phyloP scores from a whole-genome alignment of 148 eudicot species.

The Fagopyrum esculentum region DNA sequence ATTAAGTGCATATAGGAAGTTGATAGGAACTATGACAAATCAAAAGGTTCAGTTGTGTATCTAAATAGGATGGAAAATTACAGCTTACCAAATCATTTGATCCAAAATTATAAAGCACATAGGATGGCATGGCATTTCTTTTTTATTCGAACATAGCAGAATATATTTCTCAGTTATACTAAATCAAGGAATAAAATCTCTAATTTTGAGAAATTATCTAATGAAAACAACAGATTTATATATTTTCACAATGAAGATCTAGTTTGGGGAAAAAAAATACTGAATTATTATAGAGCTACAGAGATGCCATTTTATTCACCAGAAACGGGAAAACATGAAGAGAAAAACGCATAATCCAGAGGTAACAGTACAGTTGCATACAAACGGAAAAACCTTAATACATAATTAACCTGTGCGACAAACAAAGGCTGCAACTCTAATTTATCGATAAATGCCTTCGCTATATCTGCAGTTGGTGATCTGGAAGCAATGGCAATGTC shows the following conservation, averaged over 20 bases:
- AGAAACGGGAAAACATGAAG: neutral
- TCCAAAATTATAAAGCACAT: neutral
- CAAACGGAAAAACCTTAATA: neutral
- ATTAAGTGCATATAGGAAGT: neutral
- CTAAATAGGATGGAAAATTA: neutral
- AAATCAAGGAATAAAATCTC: neutral
- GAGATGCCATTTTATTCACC: neutral
- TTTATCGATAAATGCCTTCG: constrained; percentile 77
- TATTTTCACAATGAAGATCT: neutral
- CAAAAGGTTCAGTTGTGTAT: neutral
- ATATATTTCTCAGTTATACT: neutral
- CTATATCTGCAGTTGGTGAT: constrained; percentile 93
- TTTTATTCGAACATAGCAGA: neutral
- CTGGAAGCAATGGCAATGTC: constrained; percentile 89
- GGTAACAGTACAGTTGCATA: neutral
- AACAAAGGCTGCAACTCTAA: constrained; percentile 74
- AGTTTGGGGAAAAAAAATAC: neutral
- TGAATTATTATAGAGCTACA: neutral
- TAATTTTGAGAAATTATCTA: neutral
- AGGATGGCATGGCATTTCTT: neutral
- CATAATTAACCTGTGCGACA: constrained; percentile 64
- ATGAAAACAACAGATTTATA: neutral
- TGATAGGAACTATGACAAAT: neutral
- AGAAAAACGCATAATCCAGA: neutral
- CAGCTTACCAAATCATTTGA: neutral